Evolutionary conservation across 1,284 basidiomycete species (phyloP), one percentile per base, ranked within the genome.

Genomic region (Ustilago sp.): DNA sequence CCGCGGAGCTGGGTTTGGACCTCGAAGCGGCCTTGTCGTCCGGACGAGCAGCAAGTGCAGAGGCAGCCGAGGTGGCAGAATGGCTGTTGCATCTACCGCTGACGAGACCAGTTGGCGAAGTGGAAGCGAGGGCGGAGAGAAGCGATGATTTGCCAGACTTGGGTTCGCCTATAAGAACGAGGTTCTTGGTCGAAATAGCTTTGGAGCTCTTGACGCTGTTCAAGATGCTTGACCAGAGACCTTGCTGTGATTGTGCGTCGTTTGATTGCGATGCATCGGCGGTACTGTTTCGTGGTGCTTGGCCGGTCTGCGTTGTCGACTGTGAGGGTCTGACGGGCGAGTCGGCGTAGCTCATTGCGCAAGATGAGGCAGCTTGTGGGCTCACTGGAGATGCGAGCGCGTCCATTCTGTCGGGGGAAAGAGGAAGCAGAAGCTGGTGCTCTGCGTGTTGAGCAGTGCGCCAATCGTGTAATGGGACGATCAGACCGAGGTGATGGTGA

Each of bases 161-260:
- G 0, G 92, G 91, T 80, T 92, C 90, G 72, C 80, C 81, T n/a
- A 96, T 89, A 2, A 96, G 82, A 32, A 96, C 88, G 48, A 95
- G 88, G 82, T 94, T 93, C 86, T 94, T 95, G 8, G 92, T 91
- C 23, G 93, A 92, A 83, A 92, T 93, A n/a, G 92, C 91, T 59
- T 93, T 90, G 58, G 92, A 90, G 32, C 91, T 91, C 0, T 93
- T 94, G 12, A 95, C 93, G 23, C 92, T 93, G 85, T 94, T 92
- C 15, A 96, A 89, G 79, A 96, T 96, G 38, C 92, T 93, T 3
- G 92, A 93, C 94, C 94, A 97, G 36, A 97, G 88, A 79, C 95
- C 93, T 75, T 80, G 70, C 31, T 61, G 55, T 4, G 61, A 23
- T 11, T 23, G 53, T 4, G 47, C 38, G 13, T 47, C 58, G 13